phyloP scores from a whole-genome alignment of 768 basidiomycete species.

The Suillus lakei region DNA sequence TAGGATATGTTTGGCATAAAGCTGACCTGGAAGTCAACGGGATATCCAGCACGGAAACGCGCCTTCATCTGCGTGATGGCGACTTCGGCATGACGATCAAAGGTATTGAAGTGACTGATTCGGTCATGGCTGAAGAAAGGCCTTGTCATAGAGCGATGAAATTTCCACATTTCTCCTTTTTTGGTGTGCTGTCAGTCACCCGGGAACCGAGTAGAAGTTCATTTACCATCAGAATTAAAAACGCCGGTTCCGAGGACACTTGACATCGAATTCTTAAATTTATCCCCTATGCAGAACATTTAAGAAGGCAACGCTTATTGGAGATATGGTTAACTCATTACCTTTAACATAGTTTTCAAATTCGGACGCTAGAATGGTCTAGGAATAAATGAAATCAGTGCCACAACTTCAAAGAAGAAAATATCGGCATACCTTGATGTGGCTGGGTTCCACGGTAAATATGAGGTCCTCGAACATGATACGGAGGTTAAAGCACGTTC shows the following conservation, averaged over 20 bases:
- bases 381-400: background rate
- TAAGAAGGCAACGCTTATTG: background rate
- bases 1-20: background rate
- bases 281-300: constrained; percentile 21
- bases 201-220: background rate
- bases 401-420: background rate
- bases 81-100: constrained; percentile 56
- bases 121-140: constrained; percentile 67
- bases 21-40: constrained; percentile 62
- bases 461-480: constrained; percentile 50
- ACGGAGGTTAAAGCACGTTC: constrained; percentile 50
- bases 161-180: constrained; percentile 57
- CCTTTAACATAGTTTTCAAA: constrained; percentile 67
- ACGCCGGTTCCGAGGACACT: constrained; percentile 66
- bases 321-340: constrained; percentile 14
- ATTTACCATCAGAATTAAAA: constrained; percentile 68
- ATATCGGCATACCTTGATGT: constrained; percentile 47
- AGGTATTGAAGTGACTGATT: constrained; percentile 63
- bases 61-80: constrained; percentile 49
- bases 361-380: constrained; percentile 56
- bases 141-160: constrained; percentile 67
- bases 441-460: constrained; percentile 55
- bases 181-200: constrained; percentile 20
- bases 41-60: constrained; percentile 52
- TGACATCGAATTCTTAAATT: constrained; percentile 48